Conservation (phyloP, 139 green algal species). For the Closterium sp. region DNA sequence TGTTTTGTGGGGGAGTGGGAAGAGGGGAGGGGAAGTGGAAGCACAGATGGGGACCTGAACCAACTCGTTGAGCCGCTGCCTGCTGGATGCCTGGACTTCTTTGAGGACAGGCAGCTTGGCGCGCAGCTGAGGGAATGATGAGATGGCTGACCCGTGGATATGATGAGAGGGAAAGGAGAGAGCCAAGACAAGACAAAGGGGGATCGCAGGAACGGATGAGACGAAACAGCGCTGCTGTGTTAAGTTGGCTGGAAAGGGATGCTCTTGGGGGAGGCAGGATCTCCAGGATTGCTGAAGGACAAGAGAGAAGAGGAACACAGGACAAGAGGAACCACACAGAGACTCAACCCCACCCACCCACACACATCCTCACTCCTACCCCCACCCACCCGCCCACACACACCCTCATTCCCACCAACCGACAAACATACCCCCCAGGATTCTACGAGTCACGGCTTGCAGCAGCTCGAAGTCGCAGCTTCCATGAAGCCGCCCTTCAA, state of each 20-base stretch:
- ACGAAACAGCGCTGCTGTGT: background rate
- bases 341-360: too few species aligned
- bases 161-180: background rate
- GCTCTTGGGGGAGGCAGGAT: background rate
- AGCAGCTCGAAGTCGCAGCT: slow-evolving; percentile 45
- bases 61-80: slow-evolving; percentile 26
- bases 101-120: slow-evolving; percentile 14
- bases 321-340: background rate
- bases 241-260: background rate
- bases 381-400: too few species aligned
- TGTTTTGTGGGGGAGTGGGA: background rate
- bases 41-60: slow-evolving; percentile 38
- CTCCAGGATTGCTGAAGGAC: too few species aligned
- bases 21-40: background rate
- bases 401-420: too few species aligned
- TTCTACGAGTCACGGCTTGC: slow-evolving; percentile 29
- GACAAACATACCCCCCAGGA: slow-evolving; percentile 26
- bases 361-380: too few species aligned
- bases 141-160: slow-evolving; percentile 46
- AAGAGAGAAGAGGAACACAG: background rate
- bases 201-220: background rate
- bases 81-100: background rate
- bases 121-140: background rate
- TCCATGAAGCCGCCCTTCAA: background rate
- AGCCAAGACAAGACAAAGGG: background rate